phyloP scores from a whole-genome alignment of 169 alveolate genomes.

The Plasmodium gaboni region DNA sequence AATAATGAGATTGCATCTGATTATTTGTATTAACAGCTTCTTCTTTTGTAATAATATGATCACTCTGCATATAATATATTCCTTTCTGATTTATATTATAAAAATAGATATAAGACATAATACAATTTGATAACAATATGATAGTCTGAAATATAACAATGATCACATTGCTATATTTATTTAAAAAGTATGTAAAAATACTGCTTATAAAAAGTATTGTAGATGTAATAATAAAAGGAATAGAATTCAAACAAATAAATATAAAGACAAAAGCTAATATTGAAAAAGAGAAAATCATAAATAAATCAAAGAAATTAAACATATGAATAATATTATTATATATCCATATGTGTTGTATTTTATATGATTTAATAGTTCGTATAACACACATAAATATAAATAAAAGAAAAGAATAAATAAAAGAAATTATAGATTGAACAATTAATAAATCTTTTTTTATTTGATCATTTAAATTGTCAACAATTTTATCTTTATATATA shows the following conservation, averaged over 20 bases:
- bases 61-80: not conserved
- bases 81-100: slow-evolving; percentile 1
- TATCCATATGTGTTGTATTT: slow-evolving; percentile 32
- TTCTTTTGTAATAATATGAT: not conserved
- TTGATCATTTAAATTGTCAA: not conserved
- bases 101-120: slow-evolving; percentile 23
- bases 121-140: slow-evolving; percentile 14
- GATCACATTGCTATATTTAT: slow-evolving; percentile 29
- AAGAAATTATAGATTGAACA: slow-evolving; percentile 28
- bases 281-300: slow-evolving; percentile 37
- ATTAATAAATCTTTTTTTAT: slow-evolving; percentile 15
- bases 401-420: slow-evolving; percentile 32
- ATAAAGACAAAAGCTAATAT: slow-evolving; percentile 53
- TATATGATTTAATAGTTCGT: slow-evolving; percentile 19
- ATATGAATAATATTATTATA: slow-evolving; percentile 32
- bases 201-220: slow-evolving; percentile 29
- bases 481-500: not conserved
- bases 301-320: slow-evolving; percentile 58
- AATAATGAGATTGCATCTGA: too few species aligned
- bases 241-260: slow-evolving; percentile 22
- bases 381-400: slow-evolving; percentile 45
- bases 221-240: slow-evolving; percentile 32
- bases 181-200: slow-evolving; percentile 31
- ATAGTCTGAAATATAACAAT: slow-evolving; percentile 40
- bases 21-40: too few species aligned